Evolutionary conservation across 805 yeast genomes (phyloP).

Genomic region (Pichia phayaonensis): DNA sequence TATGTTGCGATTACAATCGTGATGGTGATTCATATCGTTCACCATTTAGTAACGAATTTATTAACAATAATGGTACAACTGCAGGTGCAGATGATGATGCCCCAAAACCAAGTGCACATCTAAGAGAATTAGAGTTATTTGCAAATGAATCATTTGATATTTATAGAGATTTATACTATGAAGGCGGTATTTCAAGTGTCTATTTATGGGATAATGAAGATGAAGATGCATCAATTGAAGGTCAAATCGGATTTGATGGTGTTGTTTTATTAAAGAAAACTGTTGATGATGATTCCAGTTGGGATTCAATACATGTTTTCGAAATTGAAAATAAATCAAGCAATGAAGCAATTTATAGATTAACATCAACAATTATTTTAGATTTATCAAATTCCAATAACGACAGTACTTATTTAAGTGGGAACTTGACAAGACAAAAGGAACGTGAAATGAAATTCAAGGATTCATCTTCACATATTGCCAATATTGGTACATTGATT

Average conservation of each 20-base stretch:
- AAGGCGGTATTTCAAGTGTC: slow-evolving; percentile 85
- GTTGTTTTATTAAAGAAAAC: slow-evolving; percentile 77
- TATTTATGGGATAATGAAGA: slow-evolving; percentile 86
- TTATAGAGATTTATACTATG: slow-evolving; percentile 89
- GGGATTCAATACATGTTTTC: slow-evolving; percentile 94
- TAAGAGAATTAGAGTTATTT: slow-evolving; percentile 68
- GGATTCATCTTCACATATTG: slow-evolving; percentile 62
- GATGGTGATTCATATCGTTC: slow-evolving; percentile 90
- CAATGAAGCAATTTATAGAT: slow-evolving; percentile 46
- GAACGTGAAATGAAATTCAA: slow-evolving; percentile 44
- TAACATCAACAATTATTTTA: slow-evolving; percentile 84
- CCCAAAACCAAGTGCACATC: slow-evolving; percentile 58
- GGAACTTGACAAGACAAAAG: slow-evolving; percentile 79
- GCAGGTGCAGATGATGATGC: slow-evolving; percentile 47
- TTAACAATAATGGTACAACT: slow-evolving; percentile 32
- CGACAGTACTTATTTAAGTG: slow-evolving; percentile 48
- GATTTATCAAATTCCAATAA: slow-evolving; percentile 40
- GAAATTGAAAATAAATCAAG: slow-evolving; percentile 48
- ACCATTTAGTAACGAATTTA: slow-evolving; percentile 81
- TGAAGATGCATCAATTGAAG: slow-evolving; percentile 37
- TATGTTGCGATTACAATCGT: slow-evolving; percentile 90
- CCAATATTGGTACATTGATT: slow-evolving; percentile 75
- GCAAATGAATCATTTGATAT: slow-evolving; percentile 90
- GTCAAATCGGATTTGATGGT: slow-evolving; percentile 74
- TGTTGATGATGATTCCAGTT: slow-evolving; percentile 45